phyloP scores from a whole-genome alignment of 805 yeast genomes.

The Candida golubevii region DNA sequence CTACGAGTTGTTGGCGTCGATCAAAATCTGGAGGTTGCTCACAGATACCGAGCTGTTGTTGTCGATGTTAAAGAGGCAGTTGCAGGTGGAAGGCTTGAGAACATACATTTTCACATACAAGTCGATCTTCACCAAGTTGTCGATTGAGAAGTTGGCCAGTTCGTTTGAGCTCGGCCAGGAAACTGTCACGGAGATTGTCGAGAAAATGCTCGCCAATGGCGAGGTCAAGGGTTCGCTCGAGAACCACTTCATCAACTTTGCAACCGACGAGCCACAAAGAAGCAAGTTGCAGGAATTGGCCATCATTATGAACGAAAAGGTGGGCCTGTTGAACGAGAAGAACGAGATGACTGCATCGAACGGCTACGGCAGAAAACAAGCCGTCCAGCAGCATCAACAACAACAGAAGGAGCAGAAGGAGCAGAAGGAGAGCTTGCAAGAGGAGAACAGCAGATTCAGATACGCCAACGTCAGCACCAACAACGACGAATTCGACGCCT shows the following conservation, averaged over 20 bases:
- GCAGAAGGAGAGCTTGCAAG: constrained; percentile 30
- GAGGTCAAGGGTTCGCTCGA: constrained; percentile 76
- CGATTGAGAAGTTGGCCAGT: constrained; percentile 58
- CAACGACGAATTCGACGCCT: constrained; percentile 41
- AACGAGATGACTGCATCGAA: constrained; percentile 80
- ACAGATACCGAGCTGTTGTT: constrained; percentile 64
- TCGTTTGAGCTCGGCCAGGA: constrained; percentile 60
- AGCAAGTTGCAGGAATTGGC: constrained; percentile 86
- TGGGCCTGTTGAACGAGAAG: constrained; percentile 71
- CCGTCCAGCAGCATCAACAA: constrained; percentile 35
- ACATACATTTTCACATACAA: constrained; percentile 89
- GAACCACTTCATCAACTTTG: constrained; percentile 61
- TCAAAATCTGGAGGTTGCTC: constrained; percentile 83
- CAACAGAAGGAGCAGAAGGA: constrained; percentile 29
- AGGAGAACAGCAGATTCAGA: constrained; percentile 39
- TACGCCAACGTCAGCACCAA: constrained; percentile 41
- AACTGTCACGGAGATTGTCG: constrained; percentile 58
- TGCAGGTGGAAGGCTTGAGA: constrained; percentile 87
- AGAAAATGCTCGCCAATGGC: constrained; percentile 70
- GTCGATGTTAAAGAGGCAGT: constrained; percentile 67
- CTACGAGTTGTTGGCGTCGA: constrained; percentile 62
- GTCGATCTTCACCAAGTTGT: constrained; percentile 67
- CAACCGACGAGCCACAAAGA: constrained; percentile 68
- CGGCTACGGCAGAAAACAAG: constrained; percentile 51
- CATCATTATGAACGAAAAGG: constrained; percentile 75